phyloP scores from a whole-genome alignment of 306 rosid genomes.

The Chamaecrista fasciculata region DNA sequence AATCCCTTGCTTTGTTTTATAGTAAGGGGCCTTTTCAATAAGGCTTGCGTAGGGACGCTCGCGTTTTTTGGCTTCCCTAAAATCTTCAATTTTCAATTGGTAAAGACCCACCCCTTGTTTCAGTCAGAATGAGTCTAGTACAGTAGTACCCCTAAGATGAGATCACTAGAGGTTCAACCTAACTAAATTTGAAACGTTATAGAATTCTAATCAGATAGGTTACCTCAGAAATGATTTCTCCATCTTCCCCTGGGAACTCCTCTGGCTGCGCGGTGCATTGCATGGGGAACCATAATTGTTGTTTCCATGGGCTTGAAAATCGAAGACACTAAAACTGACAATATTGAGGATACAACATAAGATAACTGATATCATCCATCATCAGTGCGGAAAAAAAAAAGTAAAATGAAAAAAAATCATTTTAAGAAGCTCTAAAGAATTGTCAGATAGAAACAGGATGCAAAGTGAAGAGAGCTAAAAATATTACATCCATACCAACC shows the following conservation, averaged over 20 bases:
- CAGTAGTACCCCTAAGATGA: too few relatives aligned
- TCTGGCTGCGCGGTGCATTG: constrained; percentile 47
- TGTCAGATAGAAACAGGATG: constrained; percentile 2
- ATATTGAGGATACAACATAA: constrained; percentile 9
- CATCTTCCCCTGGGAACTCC: constrained; percentile 97
- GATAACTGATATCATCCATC: background rate
- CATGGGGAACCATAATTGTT: constrained; percentile 68
- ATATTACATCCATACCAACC: constrained; percentile 45
- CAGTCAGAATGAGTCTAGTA: too few relatives aligned
- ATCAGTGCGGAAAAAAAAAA: background rate
- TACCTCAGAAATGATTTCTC: constrained; percentile 98
- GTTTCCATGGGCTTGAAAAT: constrained; percentile 86
- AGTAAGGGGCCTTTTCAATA: too few relatives aligned
- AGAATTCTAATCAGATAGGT: background rate
- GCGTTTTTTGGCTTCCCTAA: too few relatives aligned
- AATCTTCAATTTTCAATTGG: too few relatives aligned
- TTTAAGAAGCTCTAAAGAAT: constrained; percentile 1
- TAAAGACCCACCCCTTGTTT: too few relatives aligned
- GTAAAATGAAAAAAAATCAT: background rate
- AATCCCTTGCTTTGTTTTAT: too few relatives aligned
- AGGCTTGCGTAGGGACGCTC: too few relatives aligned
- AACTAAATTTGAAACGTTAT: background rate
- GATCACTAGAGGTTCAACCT: background rate
- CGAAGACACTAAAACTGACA: constrained; percentile 71
- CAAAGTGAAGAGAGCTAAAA: background rate